Conservation (phyloP, 2,329 filamentous ascomycete genomes). For the Cyphellophora attinorum region DNA sequence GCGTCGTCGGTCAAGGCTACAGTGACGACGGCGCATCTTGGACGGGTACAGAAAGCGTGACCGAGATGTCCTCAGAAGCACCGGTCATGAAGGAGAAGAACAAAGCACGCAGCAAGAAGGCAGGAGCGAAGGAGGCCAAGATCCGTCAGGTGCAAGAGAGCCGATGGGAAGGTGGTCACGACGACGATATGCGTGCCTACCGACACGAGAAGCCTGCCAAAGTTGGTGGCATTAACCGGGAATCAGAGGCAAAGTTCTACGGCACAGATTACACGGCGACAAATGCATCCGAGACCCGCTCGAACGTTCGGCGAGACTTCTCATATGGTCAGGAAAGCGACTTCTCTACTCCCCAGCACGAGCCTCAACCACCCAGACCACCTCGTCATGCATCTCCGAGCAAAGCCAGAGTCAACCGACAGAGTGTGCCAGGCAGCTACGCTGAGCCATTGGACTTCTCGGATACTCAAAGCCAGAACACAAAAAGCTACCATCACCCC, state of each 20-base stretch:
- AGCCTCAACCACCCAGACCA: neutral
- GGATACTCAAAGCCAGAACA: slow-evolving; percentile 29
- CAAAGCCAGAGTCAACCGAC: slow-evolving; percentile 9
- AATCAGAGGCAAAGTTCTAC: slow-evolving; percentile 74
- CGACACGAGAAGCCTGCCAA: slow-evolving; percentile 76
- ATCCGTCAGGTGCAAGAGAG: slow-evolving; percentile 23
- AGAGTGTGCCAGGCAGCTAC: slow-evolving; percentile 29
- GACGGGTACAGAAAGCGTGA: slow-evolving; percentile 23
- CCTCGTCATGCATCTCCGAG: slow-evolving; percentile 12
- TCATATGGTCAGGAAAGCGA: slow-evolving; percentile 15
- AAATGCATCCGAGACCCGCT: slow-evolving; percentile 24
- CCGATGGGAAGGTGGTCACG: slow-evolving; percentile 50
- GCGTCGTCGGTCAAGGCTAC: slow-evolving; percentile 53
- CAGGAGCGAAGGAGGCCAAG: slow-evolving; percentile 36
- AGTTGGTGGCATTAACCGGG: slow-evolving; percentile 80
- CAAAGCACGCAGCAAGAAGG: slow-evolving; percentile 27
- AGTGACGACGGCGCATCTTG: slow-evolving; percentile 47
- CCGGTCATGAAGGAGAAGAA: slow-evolving; percentile 26
- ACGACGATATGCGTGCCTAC: slow-evolving; percentile 69
- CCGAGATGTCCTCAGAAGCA: slow-evolving; percentile 17
- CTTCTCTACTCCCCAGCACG: slow-evolving; percentile 10
- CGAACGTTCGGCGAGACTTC: slow-evolving; percentile 20
- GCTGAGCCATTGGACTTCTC: slow-evolving; percentile 35
- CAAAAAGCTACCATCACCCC: slow-evolving; percentile 46
- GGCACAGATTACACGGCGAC: slow-evolving; percentile 62